Conservation (phyloP, 495 filamentous ascomycete genomes). For the Annulohypoxylon bovei region DNA sequence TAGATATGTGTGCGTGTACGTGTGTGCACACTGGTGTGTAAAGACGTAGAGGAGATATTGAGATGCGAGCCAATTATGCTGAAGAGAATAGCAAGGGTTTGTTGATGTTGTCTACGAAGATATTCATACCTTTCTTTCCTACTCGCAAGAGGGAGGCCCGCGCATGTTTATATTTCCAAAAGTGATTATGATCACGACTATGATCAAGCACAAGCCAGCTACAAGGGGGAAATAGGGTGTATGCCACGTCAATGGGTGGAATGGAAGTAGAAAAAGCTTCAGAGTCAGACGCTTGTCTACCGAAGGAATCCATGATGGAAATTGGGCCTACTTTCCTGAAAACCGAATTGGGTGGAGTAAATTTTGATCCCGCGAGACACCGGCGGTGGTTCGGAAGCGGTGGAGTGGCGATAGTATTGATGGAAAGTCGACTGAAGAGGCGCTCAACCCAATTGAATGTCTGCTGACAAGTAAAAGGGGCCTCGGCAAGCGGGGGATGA, state of each 20-base stretch:
- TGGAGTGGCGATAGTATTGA: background rate
- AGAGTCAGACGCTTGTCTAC: conserved; percentile 23
- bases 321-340: background rate
- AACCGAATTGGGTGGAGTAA: conserved; percentile 1
- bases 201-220: conserved; percentile 19
- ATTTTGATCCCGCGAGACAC: background rate
- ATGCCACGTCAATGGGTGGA: conserved; percentile 23
- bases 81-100: background rate
- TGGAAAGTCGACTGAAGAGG: background rate
- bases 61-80: background rate
- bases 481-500: background rate
- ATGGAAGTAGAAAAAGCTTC: conserved; percentile 38
- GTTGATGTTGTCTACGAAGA: background rate
- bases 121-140: background rate
- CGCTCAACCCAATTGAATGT: background rate
- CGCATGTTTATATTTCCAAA: conserved; percentile 20
- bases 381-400: background rate
- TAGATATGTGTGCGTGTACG: background rate
- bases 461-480: background rate
- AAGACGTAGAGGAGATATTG: background rate
- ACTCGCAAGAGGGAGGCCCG: background rate
- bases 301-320: conserved; percentile 4
- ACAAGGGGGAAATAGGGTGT: conserved; percentile 6
- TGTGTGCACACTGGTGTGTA: conserved; percentile 4
- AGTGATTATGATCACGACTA: conserved; percentile 16